Evolutionary conservation across 305 asterid genomes (phyloP), one percentile per base, ranked within the genome.

Genomic region (Fraxinus xanthoxyloides): DNA sequence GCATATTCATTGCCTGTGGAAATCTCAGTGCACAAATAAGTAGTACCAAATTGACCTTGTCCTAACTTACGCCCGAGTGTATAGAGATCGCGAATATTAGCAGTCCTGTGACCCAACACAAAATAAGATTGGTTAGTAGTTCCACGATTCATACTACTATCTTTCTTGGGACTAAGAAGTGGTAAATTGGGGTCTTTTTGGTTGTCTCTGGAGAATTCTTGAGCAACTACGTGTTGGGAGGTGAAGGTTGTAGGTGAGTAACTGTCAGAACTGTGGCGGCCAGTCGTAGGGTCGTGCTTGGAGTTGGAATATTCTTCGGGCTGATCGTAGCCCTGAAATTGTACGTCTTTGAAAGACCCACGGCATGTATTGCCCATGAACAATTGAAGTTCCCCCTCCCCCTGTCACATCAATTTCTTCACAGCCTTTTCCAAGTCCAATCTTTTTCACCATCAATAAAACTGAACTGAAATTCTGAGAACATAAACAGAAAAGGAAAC

Each of bases 291-390:
- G 78, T 83, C 79, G 69, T 35, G 86, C 86, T 89, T 91, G 84
- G 91, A 82, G 84, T 32, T 75, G 40, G 87, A 88, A 81, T 85
- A 86, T 63, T 88, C 92, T 82, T 89, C 90, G 74, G 93, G 96
- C 85, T 86, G 88, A 54, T 82, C 21, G 87, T 77, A 84, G 87
- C 91, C 92, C 91, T 84, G 90, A 81, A 84, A 87, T 80, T 90
- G 82, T 87, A 90, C 89, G 79, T 86, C 87, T 72, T 92, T 85
- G 70, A 92, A 88, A 90, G 96, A 92, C 84, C 96, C 97, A 80
- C 98, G 97, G 97, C 98, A 93, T 88, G 98, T 90, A 86, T 93
- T 93, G 93, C 98, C 98, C 98, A 93, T 93, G 86, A 92, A 90
- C 94, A 81, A 84, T 85, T 79, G 56, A 77, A 79, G 67, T 69